Base-by-base conservation (phyloP, 805 yeast genomes). In the Sungouiozyma ichnusensis region DNA sequence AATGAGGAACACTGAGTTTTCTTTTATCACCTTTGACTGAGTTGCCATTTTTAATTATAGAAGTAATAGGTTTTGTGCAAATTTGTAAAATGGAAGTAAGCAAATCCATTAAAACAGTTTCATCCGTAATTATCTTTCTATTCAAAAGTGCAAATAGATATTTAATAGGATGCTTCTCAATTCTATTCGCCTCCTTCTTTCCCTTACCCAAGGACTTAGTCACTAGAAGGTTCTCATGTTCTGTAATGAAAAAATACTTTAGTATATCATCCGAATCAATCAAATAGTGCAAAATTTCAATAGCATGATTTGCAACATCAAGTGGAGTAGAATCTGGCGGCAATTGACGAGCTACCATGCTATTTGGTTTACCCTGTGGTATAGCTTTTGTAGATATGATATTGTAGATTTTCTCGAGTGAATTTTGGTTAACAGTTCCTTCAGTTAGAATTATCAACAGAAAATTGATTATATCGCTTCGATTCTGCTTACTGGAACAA, bases 401-500 rank as follows among this genome's bases (percentile, higher is more conserved):
- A 27, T 66, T 57, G 58, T 79, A 88, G 4, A 77, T 71, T 48
- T 67, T 72, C 49, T 81, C 87, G 36, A 85, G 61, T 0, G 85
- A 60, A 15, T 67, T 69, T 41, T 76, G 80, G 50, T 76, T 81
- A 2, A 56, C 53, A 4, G 81, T 65, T n/a, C 92, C 94, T 46
- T 87, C 95, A 44, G 79, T 81, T 31, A 88, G 63, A 36, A 87
- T 71, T 15, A 79, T 75, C 34, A 87, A 59, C 35, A 87, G 55
- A 43, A 81, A 63, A 35, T 81, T 77, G 56, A 87, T 68, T 14
- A 85, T 72, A 48, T 88, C 96, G 8, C 75, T 64, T 41, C 96
- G 66, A 4, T 84, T 82, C 48, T 82, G 94, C 58, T 83, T 83
- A 60, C 79, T 85, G 47, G 74, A 72, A 52, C 94, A 83, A 38